Evolutionary conservation across 2,329 filamentous ascomycete genomes (phyloP).

Genomic region (Ophiostoma montium): DNA sequence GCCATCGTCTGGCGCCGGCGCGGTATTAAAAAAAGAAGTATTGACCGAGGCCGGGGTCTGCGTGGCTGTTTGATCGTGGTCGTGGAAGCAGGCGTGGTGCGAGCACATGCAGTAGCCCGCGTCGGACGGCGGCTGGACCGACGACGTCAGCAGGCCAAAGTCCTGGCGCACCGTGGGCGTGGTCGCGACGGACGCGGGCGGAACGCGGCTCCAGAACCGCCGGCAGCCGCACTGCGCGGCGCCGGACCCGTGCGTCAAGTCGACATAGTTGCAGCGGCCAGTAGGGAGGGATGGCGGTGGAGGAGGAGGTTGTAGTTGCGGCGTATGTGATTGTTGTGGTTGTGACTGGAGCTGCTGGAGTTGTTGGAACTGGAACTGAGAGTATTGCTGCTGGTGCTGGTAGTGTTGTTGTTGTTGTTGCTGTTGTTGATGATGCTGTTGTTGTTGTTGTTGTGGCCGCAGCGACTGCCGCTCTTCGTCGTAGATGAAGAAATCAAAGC

Average conservation of each 20-base stretch:
- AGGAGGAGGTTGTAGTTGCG: conserved; percentile 13
- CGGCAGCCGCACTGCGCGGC: conserved; percentile 44
- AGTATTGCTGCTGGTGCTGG: not conserved
- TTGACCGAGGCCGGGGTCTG: conserved; percentile 12
- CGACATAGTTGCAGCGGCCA: conserved; percentile 44
- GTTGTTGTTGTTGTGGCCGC: not conserved
- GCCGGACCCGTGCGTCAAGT: conserved; percentile 36
- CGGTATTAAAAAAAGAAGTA: conserved; percentile 1
- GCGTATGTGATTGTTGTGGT: not conserved
- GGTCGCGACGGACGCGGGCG: conserved; percentile 16
- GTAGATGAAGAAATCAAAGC: conserved; percentile 31
- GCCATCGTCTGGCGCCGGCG: not conserved
- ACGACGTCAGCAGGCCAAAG: conserved; percentile 11
- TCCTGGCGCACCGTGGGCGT: conserved; percentile 13
- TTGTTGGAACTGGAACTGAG: not conserved
- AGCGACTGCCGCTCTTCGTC: conserved; percentile 2
- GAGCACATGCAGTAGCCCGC: conserved; percentile 46
- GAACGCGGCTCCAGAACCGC: conserved; percentile 40
- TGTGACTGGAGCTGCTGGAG: not conserved
- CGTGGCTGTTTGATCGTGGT: conserved; percentile 24
- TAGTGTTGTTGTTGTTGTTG: not conserved
- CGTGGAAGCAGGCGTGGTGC: conserved; percentile 48
- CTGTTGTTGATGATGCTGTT: not conserved
- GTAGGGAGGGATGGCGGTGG: conserved; percentile 27
- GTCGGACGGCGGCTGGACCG: conserved; percentile 17